These are phyloP conservation scores for Herpetomonas tarakana DNA, from an alignment of 208 protist genomes.

Conservation along the genomic window DNA sequence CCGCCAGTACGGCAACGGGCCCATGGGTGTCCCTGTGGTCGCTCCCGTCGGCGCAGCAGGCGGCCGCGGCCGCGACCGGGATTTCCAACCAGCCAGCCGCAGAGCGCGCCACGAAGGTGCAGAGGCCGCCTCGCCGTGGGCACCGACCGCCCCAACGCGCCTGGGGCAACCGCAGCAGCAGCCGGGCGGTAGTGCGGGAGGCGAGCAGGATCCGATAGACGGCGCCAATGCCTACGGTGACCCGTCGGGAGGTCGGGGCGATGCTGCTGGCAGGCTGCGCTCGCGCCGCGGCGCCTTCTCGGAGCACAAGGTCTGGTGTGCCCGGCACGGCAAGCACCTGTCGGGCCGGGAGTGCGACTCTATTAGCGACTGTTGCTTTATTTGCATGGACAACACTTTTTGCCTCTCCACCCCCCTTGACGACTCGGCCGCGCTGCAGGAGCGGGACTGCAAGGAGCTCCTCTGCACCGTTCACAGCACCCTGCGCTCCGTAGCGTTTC, in stretches of 20 bases:
- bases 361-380: constrained; percentile 71
- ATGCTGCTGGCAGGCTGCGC: constrained; percentile 1
- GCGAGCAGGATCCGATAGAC: too few relatives aligned
- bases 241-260: constrained; percentile 14
- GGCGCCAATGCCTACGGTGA: too few relatives aligned
- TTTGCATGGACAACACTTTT: constrained; percentile 62
- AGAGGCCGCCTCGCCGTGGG: not conserved
- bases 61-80: constrained; percentile 10
- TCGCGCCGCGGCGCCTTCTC: constrained; percentile 17
- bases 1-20: constrained; percentile 22
- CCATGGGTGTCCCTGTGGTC: constrained; percentile 10
- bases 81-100: not conserved
- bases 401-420: constrained; percentile 83
- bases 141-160: not conserved
- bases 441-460: constrained; percentile 52
- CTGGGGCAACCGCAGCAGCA: not conserved
- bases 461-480: constrained; percentile 77
- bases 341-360: constrained; percentile 42
- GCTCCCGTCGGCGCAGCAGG: constrained; percentile 3
- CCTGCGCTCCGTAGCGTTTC: constrained; percentile 67
- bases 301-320: constrained; percentile 73
- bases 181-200: not conserved
- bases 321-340: constrained; percentile 77
- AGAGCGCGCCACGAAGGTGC: not conserved
- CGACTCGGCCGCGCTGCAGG: constrained; percentile 35